phyloP scores from a whole-genome alignment of 768 basidiomycete species.

The Lentinula raphanica region DNA sequence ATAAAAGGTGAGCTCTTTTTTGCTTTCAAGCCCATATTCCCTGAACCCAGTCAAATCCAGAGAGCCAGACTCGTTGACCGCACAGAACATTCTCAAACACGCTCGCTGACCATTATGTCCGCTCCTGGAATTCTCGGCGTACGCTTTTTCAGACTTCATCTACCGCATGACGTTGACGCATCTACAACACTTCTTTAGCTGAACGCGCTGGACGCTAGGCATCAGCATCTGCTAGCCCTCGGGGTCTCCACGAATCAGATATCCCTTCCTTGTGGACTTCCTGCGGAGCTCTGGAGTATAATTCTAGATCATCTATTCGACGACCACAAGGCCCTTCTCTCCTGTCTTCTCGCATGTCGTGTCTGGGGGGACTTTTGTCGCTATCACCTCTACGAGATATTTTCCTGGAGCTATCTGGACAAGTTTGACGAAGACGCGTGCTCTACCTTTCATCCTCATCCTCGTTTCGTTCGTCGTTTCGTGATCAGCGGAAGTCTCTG shows the following conservation, averaged over 20 bases:
- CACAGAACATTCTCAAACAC: background rate
- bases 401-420: background rate
- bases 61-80: background rate
- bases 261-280: background rate
- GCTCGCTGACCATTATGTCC: background rate
- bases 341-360: background rate
- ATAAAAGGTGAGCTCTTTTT: background rate
- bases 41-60: no score
- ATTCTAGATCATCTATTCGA: background rate
- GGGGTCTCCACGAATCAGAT: background rate
- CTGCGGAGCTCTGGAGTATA: conserved; percentile 3
- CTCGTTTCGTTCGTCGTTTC: background rate
- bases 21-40: background rate
- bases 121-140: background rate
- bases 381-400: background rate
- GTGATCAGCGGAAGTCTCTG: background rate
- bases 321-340: background rate
- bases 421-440: background rate
- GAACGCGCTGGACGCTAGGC: background rate
- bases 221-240: conserved; percentile 1
- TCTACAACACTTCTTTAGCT: background rate
- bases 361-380: conserved; percentile 1
- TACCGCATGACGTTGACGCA: background rate
- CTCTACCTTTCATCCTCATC: background rate
- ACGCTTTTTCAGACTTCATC: background rate